Evolutionary conservation across 495 filamentous ascomycete species (phyloP), one percentile per base, ranked within the genome.

Genomic region (Lasiosphaeris hirsuta): DNA sequence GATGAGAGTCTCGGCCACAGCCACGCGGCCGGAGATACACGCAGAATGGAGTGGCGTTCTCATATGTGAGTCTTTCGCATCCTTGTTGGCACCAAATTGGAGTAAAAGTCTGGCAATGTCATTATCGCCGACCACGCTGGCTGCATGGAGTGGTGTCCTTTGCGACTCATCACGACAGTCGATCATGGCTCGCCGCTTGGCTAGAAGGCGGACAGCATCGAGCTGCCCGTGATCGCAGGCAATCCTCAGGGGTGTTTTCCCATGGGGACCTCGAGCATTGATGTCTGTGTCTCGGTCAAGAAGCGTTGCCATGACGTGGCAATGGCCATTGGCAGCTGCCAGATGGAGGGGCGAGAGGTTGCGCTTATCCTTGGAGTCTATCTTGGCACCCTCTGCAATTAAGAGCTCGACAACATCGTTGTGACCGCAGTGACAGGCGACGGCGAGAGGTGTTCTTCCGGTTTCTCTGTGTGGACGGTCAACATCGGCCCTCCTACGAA

Each of bases 341-440:
- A 54, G 51, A 44, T 54, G 51, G 18, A 54, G 38, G 10, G 40
- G 51, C 6, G 38, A 13, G 19, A 44, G 19, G 6, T 14, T 15
- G 7, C 33, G 13, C 8, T 44, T 43, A 30, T 54, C 51, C 38
- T n/a, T 19, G 40, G 40, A 18, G 2, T 34, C 6, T n/a, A 54
- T 15, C 14, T 45, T 45, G 18, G 40, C 51, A n/a, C 51, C 51
- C 17, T 44, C 51, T 11, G 18, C 51, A 11, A 54, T 17, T 17
- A 54, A 33, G 14, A 54, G 14, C 40, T 54, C 38, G 51, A 54
- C 51, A 23, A 54, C 33, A 34, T 44, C 37, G 8, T 45, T 17
- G 51, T 54, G 51, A 18, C 51, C 51, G 40, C 51, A 54, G 19
- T 54, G 51, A n/a, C 14, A 42, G 10, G 51, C 51, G 4, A 54